These are phyloP conservation scores for Cynara cardunculus DNA, from an alignment of 129 eudicot species.

Conservation along the genomic window DNA sequence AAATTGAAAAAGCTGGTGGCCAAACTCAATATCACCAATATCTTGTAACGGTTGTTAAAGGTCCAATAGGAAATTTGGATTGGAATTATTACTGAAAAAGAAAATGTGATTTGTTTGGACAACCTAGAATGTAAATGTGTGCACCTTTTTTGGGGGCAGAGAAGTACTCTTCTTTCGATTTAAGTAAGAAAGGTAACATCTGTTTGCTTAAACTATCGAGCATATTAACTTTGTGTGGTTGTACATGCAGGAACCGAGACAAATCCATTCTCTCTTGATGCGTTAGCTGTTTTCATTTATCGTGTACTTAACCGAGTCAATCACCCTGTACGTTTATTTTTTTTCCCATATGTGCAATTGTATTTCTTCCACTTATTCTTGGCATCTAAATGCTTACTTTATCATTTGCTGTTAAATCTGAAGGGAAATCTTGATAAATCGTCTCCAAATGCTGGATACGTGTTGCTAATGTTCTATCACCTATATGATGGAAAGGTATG, in stretches of 20 bases:
- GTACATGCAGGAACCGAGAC: slow-evolving; percentile 76
- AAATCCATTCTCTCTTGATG: slow-evolving; percentile 92
- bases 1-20: slow-evolving; percentile 8
- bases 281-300: slow-evolving; percentile 77
- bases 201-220: not conserved
- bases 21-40: not conserved
- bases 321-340: slow-evolving; percentile 68
- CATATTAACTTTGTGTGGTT: not conserved
- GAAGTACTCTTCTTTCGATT: no score
- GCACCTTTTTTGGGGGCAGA: not conserved
- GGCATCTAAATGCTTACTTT: slow-evolving; percentile 7
- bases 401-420: slow-evolving; percentile 16
- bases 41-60: not conserved
- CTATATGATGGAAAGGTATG: slow-evolving; percentile 94
- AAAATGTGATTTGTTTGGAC: not conserved
- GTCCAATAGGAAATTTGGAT: slow-evolving; percentile 1
- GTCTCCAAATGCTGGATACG: slow-evolving; percentile 82
- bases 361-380: slow-evolving; percentile 7
- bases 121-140: no score
- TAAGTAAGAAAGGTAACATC: not conserved
- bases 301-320: slow-evolving; percentile 86
- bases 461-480: slow-evolving; percentile 90
- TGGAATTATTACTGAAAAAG: not conserved
- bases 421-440: slow-evolving; percentile 95
- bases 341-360: not conserved